Base-by-base conservation (phyloP, 2,329 filamentous ascomycete species). In the Aureobasidium lini region DNA sequence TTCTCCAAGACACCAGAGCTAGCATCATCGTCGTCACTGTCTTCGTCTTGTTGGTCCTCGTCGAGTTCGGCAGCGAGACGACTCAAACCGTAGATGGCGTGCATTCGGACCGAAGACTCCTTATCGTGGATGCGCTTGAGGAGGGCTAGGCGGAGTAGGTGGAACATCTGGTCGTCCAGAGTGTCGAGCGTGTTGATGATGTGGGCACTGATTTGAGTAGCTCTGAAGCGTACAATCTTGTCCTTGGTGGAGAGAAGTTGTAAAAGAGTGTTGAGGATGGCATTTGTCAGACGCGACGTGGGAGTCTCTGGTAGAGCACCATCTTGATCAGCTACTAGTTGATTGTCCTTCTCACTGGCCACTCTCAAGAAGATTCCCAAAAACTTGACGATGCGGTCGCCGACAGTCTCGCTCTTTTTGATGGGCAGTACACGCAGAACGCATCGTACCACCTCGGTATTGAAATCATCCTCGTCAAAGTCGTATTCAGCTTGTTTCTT, bases 101-200 rank as follows among this genome's bases (percentile, higher is more conserved):
- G 94, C 6, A 94, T 86, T 61, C 94, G 85, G 8, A 99, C 90
- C 71, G 92, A 89, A 6, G 91, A 84, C 71, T 99, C 94, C 74
- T 96, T 97, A 75, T 99, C 94, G 65, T 90, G 85, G 53, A 97
- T 87, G 36, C 94, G 83, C 74, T 89, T 95, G 46, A 95, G 76
- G 39, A 99, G 77, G 0, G 87, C 88, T 57, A 89, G 81, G 56
- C 90, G 84, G 62, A 97, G 79, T 61, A 90, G 83, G 66, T 91
- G 85, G 71, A 95, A 99, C 10, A 96, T 76, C 50, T 94, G 90
- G 70, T 96, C 91, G 67, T 97, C 94, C 66, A 97, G 90, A 1
- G 90, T 87, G 63, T 95, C 90, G 29, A 99, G 80, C 11, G 88
- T 94, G 75, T 96, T 96, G 75, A 99, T 87, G 63, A 96, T 86